phyloP scores from a whole-genome alignment of 371 early-diverging fungal genomes.

The Choanephora cucurbitarum region DNA sequence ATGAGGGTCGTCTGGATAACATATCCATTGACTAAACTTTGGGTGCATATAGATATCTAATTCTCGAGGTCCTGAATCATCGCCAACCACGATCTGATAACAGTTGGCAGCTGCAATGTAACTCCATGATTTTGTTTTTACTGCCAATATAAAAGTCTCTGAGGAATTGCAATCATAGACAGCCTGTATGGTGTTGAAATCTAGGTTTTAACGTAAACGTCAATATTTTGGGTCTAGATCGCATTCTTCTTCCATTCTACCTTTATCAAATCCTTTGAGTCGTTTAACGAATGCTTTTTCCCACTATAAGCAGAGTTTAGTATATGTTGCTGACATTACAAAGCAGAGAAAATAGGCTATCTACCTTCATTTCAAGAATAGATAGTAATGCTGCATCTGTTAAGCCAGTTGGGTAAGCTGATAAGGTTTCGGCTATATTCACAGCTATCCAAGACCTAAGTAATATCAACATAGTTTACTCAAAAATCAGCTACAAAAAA shows the following conservation, averaged over 20 bases:
- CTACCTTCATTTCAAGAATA: conserved; percentile 27
- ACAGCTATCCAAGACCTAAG: conserved; percentile 34
- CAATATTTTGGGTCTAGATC: too few relatives aligned
- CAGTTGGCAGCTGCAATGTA: conserved; percentile 3
- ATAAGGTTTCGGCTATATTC: conserved; percentile 14
- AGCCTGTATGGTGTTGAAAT: conserved; percentile 22
- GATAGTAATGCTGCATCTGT: conserved; percentile 20
- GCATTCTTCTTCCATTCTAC: too few relatives aligned
- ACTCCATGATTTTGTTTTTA: conserved; percentile 10
- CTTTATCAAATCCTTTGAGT: conserved; percentile 23
- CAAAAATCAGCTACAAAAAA: neutral
- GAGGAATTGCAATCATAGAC: conserved; percentile 18
- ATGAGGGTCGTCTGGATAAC: neutral
- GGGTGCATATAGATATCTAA: conserved; percentile 32
- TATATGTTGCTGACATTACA: neutral
- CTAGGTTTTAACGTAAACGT: too few relatives aligned
- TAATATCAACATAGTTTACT: neutral
- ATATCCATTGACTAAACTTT: conserved; percentile 28
- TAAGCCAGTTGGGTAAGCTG: conserved; percentile 29
- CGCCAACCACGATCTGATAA: conserved; percentile 25
- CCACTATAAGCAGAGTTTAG: conserved; percentile 20
- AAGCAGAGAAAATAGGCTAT: too few relatives aligned
- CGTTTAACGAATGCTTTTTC: conserved; percentile 22
- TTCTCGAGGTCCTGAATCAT: conserved; percentile 14
- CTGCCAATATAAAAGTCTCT: conserved; percentile 18